phyloP scores from a whole-genome alignment of 208 protist genomes.

The Naegleria lovaniensis region DNA sequence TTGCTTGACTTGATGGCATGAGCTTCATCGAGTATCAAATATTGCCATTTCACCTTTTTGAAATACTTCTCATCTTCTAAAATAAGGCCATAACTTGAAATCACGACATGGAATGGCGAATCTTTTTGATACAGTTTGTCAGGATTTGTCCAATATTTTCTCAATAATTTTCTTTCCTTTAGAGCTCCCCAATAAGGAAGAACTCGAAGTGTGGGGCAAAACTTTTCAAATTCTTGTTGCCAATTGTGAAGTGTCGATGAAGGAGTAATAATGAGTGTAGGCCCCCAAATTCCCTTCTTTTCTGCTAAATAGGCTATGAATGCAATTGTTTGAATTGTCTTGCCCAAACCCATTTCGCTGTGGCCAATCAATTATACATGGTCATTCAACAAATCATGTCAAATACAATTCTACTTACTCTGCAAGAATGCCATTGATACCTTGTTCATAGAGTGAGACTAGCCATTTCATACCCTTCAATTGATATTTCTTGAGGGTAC shows the following conservation, averaged over 20 bases:
- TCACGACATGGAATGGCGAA: conserved; percentile 71
- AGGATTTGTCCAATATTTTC: conserved; percentile 1
- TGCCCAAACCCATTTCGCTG: conserved; percentile 37
- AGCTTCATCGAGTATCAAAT: conserved; percentile 98
- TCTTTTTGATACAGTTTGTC: conserved; percentile 7
- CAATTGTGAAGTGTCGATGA: conserved; percentile 29
- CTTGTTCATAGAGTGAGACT: conserved; percentile 83
- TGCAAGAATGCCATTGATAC: conserved; percentile 96
- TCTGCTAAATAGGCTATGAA: conserved; percentile 22
- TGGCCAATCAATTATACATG: too few species aligned
- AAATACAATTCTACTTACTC: conserved; percentile 99
- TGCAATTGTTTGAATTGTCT: conserved; percentile 36
- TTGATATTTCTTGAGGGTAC: conserved; percentile 91
- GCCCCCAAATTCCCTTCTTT: neutral
- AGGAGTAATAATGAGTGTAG: conserved; percentile 25
- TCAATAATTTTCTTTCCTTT: neutral
- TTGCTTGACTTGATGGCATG: conserved; percentile 89
- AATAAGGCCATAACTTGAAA: conserved; percentile 95
- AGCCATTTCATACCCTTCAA: conserved; percentile 97
- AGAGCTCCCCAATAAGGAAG: conserved; percentile 23
- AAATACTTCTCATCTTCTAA: conserved; percentile 81
- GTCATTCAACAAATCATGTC: too few species aligned
- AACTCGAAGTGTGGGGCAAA: conserved; percentile 12
- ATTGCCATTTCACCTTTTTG: conserved; percentile 78
- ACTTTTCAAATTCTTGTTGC: conserved; percentile 31